Conservation (phyloP, 352 stramenopile genomes). For the Achlya hypogyna region DNA sequence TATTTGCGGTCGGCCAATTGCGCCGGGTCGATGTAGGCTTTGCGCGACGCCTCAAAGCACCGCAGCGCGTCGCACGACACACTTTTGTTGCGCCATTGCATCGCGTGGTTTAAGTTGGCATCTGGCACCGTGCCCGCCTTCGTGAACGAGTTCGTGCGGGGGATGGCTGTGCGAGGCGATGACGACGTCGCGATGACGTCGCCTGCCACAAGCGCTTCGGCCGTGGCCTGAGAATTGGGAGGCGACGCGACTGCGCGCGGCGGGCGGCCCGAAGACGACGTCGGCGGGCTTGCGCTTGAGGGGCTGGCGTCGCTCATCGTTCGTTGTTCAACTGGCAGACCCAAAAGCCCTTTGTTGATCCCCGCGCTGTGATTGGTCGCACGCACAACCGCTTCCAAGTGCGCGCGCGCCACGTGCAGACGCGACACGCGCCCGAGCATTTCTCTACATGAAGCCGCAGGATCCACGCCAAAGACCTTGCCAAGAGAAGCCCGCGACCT, state of each 20-base stretch:
- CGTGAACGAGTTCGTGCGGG: slow-evolving; percentile 8
- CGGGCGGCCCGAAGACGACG: not conserved
- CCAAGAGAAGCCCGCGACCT: too few species aligned
- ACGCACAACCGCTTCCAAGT: not conserved
- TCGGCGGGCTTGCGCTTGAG: not conserved
- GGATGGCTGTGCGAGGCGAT: too few species aligned
- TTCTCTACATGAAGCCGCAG: too few species aligned
- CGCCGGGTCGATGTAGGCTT: slow-evolving; percentile 58
- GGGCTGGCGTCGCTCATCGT: not conserved
- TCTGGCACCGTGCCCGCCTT: slow-evolving; percentile 5
- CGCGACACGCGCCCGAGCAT: not conserved
- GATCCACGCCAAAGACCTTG: too few species aligned
- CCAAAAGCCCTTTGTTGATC: not conserved
- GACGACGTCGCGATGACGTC: slow-evolving; percentile 4
- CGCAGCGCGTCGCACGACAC: slow-evolving; percentile 50
- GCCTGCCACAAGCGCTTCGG: not conserved
- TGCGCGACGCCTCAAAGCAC: slow-evolving; percentile 52
- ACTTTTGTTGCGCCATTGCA: slow-evolving; percentile 49
- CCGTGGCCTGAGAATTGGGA: not conserved
- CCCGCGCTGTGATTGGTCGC: not conserved
- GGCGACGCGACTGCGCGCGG: not conserved
- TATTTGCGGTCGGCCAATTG: slow-evolving; percentile 58
- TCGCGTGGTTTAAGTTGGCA: slow-evolving; percentile 26
- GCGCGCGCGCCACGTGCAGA: not conserved
- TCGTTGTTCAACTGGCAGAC: not conserved